Evolutionary conservation across 2,329 filamentous ascomycete species (phyloP).

Genomic region (Aspergillus unguis): DNA sequence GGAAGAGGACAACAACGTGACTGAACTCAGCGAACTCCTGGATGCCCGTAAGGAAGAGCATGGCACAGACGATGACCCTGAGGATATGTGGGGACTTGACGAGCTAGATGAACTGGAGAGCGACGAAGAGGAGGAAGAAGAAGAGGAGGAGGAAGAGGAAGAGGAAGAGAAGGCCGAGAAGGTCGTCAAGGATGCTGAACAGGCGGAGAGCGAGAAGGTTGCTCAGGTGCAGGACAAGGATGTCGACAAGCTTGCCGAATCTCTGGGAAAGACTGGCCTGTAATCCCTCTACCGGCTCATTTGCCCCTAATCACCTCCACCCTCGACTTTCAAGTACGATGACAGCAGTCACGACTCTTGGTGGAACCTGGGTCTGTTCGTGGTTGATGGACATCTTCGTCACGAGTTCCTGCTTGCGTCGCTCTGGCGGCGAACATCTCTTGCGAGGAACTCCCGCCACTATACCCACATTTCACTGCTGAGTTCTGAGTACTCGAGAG

Average conservation of each 20-base stretch:
- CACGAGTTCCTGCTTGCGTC: neutral
- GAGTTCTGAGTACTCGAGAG: neutral
- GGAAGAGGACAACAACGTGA: conserved; percentile 74
- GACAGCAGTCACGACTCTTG: neutral
- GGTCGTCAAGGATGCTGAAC: conserved; percentile 64
- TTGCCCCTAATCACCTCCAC: neutral
- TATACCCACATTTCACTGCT: neutral
- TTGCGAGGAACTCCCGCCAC: neutral
- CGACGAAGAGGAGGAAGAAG: conserved; percentile 65
- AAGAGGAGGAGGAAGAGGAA: conserved; percentile 65
- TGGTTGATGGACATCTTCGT: neutral
- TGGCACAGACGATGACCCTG: conserved; percentile 59
- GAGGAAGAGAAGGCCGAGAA: conserved; percentile 65
- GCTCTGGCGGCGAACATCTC: neutral
- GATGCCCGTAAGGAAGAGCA: conserved; percentile 73
- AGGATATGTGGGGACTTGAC: conserved; percentile 82
- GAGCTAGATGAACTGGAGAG: conserved; percentile 83
- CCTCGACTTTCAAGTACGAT: neutral
- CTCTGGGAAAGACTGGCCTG: conserved; percentile 65
- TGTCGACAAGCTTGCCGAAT: conserved; percentile 75
- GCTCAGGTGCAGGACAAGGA: conserved; percentile 73
- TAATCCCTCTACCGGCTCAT: conserved; percentile 14
- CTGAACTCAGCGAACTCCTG: conserved; percentile 66
- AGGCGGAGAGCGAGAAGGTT: conserved; percentile 58
- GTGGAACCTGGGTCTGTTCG: conserved; percentile 3